Evolutionary conservation across 805 yeast species (phyloP).

Genomic region (Zygosaccharomyces gambellarensis): DNA sequence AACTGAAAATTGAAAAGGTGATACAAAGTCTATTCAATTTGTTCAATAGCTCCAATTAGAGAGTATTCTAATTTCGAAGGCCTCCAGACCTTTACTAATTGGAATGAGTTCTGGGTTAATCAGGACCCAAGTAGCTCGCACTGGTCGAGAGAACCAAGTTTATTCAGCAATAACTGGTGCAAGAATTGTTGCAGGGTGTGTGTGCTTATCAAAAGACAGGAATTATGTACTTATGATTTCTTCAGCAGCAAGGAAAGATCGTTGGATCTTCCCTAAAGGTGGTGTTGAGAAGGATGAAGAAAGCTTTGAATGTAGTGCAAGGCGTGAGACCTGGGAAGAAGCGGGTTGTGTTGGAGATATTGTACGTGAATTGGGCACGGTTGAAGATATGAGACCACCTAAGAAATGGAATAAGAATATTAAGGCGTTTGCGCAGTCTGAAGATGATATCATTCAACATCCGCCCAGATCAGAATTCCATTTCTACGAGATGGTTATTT

Average conservation of each 20-base stretch:
- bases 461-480: conserved; percentile 84
- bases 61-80: not conserved
- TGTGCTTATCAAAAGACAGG: conserved; percentile 56
- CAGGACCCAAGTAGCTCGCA: conserved; percentile 40
- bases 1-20: not conserved
- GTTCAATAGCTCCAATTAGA: not conserved
- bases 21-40: not conserved
- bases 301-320: conserved; percentile 48
- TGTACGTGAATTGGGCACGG: conserved; percentile 51
- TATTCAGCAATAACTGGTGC: conserved; percentile 63
- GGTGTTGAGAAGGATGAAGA: conserved; percentile 85
- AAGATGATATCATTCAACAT: conserved; percentile 30
- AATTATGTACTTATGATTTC: conserved; percentile 71
- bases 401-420: conserved; percentile 39
- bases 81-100: not conserved
- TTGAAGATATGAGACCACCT: conserved; percentile 55
- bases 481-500: conserved; percentile 71
- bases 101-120: conserved; percentile 17
- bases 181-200: conserved; percentile 88
- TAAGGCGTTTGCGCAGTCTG: conserved; percentile 16
- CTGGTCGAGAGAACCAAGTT: conserved; percentile 56
- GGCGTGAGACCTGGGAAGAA: conserved; percentile 96
- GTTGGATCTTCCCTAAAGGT: conserved; percentile 94
- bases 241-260: conserved; percentile 60
- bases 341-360: conserved; percentile 80